These are phyloP conservation scores for Parmelia sp. DNA, from an alignment of 495 filamentous ascomycete species.

Conservation along the genomic window DNA sequence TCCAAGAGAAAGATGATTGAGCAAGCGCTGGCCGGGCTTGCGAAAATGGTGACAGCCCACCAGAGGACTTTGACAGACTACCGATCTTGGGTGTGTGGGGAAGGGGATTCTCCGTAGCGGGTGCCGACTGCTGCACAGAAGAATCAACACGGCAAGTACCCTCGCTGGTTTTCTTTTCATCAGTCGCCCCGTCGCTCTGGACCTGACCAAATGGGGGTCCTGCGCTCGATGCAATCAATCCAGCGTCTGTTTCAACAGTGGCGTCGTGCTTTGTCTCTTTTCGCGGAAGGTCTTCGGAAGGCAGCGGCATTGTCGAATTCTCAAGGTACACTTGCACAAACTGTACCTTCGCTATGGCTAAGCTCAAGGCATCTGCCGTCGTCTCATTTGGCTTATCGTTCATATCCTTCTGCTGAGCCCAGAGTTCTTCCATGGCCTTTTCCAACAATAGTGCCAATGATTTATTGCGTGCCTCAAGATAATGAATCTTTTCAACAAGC, in stretches of 20 bases:
- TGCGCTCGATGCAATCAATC: neutral
- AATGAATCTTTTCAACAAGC: slow-evolving; percentile 34
- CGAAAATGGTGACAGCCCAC: slow-evolving; percentile 16
- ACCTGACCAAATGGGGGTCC: neutral
- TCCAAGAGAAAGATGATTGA: slow-evolving; percentile 90
- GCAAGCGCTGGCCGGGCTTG: slow-evolving; percentile 57
- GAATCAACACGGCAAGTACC: neutral
- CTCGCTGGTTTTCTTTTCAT: slow-evolving; percentile 22
- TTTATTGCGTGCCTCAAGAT: slow-evolving; percentile 63
- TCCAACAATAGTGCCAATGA: slow-evolving; percentile 67
- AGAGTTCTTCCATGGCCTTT: slow-evolving; percentile 62
- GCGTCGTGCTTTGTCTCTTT: neutral
- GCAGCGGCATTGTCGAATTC: slow-evolving; percentile 52
- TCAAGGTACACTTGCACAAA: slow-evolving; percentile 73
- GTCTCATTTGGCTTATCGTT: slow-evolving; percentile 37
- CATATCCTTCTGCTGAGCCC: slow-evolving; percentile 39
- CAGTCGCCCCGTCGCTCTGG: slow-evolving; percentile 27
- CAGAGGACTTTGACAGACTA: slow-evolving; percentile 13
- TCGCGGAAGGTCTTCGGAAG: slow-evolving; percentile 33
- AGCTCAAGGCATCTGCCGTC: slow-evolving; percentile 46
- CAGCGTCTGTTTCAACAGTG: neutral
- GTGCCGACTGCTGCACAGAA: neutral
- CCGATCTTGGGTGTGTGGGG: slow-evolving; percentile 20
- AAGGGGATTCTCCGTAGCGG: neutral
- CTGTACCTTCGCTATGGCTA: slow-evolving; percentile 66